phyloP scores from a whole-genome alignment of 306 rosid genomes.

The Cicer arietinum region DNA sequence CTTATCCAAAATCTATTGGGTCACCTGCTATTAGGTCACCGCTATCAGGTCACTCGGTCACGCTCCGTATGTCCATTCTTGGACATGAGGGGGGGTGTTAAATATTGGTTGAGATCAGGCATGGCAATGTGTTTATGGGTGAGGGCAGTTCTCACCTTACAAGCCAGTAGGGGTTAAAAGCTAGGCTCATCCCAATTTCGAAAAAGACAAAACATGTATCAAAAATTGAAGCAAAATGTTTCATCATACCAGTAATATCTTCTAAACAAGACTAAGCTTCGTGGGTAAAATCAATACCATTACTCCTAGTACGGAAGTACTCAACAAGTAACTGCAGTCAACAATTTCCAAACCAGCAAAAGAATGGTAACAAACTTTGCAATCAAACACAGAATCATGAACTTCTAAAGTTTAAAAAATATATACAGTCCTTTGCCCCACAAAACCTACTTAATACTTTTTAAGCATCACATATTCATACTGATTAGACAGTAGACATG shows the following conservation, averaged over 20 bases:
- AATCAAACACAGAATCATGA: constrained; percentile 9
- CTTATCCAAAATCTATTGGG: too few relatives aligned
- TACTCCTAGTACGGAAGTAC: not conserved
- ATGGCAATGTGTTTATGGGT: too few relatives aligned
- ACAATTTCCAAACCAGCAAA: constrained; percentile 9
- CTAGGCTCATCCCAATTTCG: not conserved
- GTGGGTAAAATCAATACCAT: not conserved
- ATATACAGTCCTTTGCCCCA: constrained; percentile 6
- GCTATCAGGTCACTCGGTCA: too few relatives aligned
- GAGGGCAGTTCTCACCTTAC: too few relatives aligned
- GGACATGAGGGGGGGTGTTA: too few relatives aligned
- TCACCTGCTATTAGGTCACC: too few relatives aligned
- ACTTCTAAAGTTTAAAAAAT: not conserved
- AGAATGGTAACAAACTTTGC: constrained; percentile 11
- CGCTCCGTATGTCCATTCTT: too few relatives aligned
- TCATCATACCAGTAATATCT: constrained; percentile 7
- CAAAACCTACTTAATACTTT: constrained; percentile 6
- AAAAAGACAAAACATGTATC: not conserved
- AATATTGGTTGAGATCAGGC: too few relatives aligned
- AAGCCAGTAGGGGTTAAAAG: too few relatives aligned
- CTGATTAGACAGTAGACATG: constrained; percentile 29
- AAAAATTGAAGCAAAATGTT: not conserved
- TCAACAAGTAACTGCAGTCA: constrained; percentile 17
- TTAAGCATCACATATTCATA: not conserved
- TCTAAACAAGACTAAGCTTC: constrained; percentile 24